phyloP scores from a whole-genome alignment of 2,329 filamentous ascomycete species.

The Phialocephala subalpina region DNA sequence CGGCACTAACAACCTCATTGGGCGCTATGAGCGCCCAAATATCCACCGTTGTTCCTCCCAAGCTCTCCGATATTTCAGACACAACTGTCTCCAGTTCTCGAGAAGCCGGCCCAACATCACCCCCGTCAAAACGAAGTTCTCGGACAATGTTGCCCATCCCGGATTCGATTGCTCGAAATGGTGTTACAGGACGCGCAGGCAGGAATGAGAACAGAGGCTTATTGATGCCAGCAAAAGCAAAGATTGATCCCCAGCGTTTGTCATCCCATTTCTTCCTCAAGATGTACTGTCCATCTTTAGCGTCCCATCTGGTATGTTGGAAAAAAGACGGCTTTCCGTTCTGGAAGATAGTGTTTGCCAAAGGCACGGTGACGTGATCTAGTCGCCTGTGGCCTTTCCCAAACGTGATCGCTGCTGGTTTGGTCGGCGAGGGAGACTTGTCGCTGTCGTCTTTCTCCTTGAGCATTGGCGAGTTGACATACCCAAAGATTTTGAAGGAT shows the following conservation, averaged over 20 bases:
- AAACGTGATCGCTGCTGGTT: neutral
- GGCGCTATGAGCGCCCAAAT: constrained; percentile 80
- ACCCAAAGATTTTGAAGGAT: too few species aligned
- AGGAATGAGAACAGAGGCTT: constrained; percentile 21
- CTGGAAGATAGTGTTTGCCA: constrained; percentile 82
- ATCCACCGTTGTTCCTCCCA: constrained; percentile 54
- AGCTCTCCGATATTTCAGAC: constrained; percentile 59
- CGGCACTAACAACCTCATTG: constrained; percentile 29
- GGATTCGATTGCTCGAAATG: constrained; percentile 66
- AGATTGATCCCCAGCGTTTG: constrained; percentile 31
- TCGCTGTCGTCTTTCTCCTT: neutral
- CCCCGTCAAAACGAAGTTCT: constrained; percentile 58
- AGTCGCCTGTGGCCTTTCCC: neutral
- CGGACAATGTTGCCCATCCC: constrained; percentile 84
- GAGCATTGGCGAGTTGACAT: neutral
- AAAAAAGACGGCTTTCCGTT: constrained; percentile 71
- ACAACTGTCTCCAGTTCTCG: constrained; percentile 74
- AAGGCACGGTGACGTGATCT: constrained; percentile 57
- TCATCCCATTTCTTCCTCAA: constrained; percentile 22
- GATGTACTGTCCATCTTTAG: constrained; percentile 15
- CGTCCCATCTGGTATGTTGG: constrained; percentile 52
- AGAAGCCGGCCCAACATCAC: constrained; percentile 66
- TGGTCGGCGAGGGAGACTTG: neutral
- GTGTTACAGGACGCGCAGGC: constrained; percentile 70
- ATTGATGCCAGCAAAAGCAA: constrained; percentile 17